Percentiles rank a stretch among this genome's conserved stretches.
Evolutionary conservation across 75 land plant genomes (phyloP).

Genomic region (Cupressus sempervirens): DNA sequence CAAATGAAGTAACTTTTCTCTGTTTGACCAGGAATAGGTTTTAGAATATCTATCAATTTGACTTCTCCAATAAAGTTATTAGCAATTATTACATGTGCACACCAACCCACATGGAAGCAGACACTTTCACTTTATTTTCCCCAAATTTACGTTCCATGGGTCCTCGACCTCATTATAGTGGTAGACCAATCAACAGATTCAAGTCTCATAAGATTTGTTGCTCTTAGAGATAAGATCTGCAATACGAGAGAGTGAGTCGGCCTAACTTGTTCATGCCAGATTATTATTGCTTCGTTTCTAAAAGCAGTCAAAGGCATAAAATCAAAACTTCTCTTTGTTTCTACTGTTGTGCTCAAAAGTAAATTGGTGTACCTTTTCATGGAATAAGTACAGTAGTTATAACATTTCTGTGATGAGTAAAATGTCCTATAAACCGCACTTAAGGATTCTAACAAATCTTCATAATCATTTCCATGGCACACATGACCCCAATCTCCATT

Average conservation of each 20-base stretch:
- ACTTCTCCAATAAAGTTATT: constrained; percentile 1
- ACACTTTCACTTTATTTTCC: not conserved
- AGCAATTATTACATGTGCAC: not conserved
- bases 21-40: not conserved
- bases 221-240: not conserved
- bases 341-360: not conserved
- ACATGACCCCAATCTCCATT: not conserved
- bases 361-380: not conserved
- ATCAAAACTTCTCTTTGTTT: not conserved
- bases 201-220: not conserved
- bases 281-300: not conserved
- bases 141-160: not conserved
- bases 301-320: not conserved
- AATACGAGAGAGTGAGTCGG: not conserved
- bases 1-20: not conserved
- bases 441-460: not conserved
- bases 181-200: not conserved
- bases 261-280: no score
- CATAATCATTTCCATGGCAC: not conserved
- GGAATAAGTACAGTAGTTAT: not conserved
- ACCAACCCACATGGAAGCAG: not conserved
- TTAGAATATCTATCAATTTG: not conserved
- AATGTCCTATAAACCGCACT: not conserved
- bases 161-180: not conserved
- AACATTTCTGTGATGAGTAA: not conserved